Evolutionary conservation across 108 stramenopile genomes (phyloP).

Genomic region (Phaeodactylum tricornutum): DNA sequence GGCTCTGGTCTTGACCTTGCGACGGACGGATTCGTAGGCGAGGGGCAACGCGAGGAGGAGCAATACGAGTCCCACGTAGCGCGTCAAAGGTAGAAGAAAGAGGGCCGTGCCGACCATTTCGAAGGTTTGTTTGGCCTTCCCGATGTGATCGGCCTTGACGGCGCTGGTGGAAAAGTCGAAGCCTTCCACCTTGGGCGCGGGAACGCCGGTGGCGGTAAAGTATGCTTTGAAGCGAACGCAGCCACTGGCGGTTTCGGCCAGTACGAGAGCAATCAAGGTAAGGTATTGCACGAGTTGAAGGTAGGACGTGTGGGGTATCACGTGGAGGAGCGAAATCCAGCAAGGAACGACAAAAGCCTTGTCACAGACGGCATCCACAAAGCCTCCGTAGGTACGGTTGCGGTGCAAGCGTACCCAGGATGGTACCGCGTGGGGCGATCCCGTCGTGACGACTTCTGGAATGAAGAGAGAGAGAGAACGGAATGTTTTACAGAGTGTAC

Average conservation of each 20-base stretch:
- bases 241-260: slow-evolving; percentile 30
- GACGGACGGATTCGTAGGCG: slow-evolving; percentile 45
- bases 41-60: slow-evolving; percentile 33
- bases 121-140: slow-evolving; percentile 47
- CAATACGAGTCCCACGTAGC: slow-evolving; percentile 20
- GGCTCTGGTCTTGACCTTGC: slow-evolving; percentile 35
- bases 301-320: slow-evolving; percentile 10
- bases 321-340: slow-evolving; percentile 33
- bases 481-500: background rate
- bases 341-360: slow-evolving; percentile 44
- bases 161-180: slow-evolving; percentile 39
- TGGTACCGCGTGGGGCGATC: slow-evolving; percentile 22
- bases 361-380: slow-evolving; percentile 49
- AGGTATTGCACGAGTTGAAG: slow-evolving; percentile 22
- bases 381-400: slow-evolving; percentile 30
- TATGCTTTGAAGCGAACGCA: slow-evolving; percentile 37
- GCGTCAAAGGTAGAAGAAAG: slow-evolving; percentile 20
- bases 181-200: slow-evolving; percentile 28
- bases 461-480: background rate
- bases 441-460: slow-evolving; percentile 33
- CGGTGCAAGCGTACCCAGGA: slow-evolving; percentile 24
- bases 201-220: slow-evolving; percentile 24
- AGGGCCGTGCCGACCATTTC: slow-evolving; percentile 50
- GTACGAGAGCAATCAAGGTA: slow-evolving; percentile 24
- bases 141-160: slow-evolving; percentile 41